Conservation (phyloP, 148 eudicot species). For the Agrostemma githago region DNA sequence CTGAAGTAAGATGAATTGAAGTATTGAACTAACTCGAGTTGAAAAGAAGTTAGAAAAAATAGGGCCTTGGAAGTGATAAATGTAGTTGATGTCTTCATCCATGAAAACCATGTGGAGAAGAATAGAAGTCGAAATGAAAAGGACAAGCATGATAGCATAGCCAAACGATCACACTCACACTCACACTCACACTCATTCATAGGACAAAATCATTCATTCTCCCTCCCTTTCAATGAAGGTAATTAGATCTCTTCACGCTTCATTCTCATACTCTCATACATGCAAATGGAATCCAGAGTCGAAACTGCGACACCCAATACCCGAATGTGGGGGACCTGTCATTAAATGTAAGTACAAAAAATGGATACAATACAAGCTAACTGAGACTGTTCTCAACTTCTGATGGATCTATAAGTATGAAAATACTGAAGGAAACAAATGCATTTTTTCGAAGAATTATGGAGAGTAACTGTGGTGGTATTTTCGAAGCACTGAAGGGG, state of each 20-base stretch:
- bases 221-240: too few species aligned
- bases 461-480: conserved; percentile 11
- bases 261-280: too few species aligned
- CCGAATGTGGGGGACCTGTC: too few species aligned
- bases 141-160: not conserved
- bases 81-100: not conserved
- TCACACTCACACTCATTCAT: not conserved
- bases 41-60: too few species aligned
- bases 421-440: not conserved
- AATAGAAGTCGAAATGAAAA: not conserved
- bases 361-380: not conserved
- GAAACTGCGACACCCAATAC: not conserved
- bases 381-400: not conserved
- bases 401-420: not conserved
- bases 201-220: too few species aligned
- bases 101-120: not conserved
- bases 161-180: not conserved
- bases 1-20: too few species aligned
- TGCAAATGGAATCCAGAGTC: not conserved
- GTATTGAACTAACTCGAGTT: too few species aligned
- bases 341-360: too few species aligned
- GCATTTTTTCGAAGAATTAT: not conserved
- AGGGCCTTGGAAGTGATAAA: not conserved
- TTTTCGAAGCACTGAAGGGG: conserved; percentile 32
- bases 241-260: too few species aligned